A percentile compares a stretch with the other conserved stretches of the same genome.
These are phyloP conservation scores for Botrytis tulipae DNA, from an alignment of 2,329 filamentous ascomycete genomes.

Conservation along the genomic window DNA sequence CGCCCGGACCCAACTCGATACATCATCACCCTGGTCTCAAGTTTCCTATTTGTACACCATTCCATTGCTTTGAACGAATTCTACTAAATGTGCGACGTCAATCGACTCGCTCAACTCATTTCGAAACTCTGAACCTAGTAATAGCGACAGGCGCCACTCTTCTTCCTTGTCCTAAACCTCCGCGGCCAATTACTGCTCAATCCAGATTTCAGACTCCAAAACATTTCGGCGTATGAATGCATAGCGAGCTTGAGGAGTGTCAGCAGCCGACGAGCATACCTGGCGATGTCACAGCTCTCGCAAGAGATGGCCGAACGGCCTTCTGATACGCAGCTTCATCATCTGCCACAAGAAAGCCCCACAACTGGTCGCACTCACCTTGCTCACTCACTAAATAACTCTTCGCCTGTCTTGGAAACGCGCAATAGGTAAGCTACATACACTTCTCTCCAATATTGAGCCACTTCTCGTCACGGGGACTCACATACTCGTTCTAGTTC, in stretches of 20 bases:
- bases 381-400: constrained; percentile 32
- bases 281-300: constrained; percentile 27
- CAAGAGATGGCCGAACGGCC: constrained; percentile 36
- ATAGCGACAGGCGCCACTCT: constrained; percentile 26
- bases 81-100: constrained; percentile 36
- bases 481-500: constrained; percentile 34
- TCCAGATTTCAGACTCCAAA: constrained; percentile 14
- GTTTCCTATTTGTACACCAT: constrained; percentile 18
- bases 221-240: constrained; percentile 25
- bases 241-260: constrained; percentile 33
- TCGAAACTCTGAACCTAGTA: constrained; percentile 34
- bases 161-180: constrained; percentile 20
- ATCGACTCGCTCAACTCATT: constrained; percentile 34
- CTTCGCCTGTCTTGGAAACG: constrained; percentile 29
- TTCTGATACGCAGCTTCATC: constrained; percentile 30
- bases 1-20: constrained; percentile 21
- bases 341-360: constrained; percentile 34
- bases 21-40: constrained; percentile 11
- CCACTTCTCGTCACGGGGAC: constrained; percentile 22
- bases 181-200: constrained; percentile 26
- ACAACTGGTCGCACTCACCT: constrained; percentile 32
- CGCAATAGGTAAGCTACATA: constrained; percentile 33
- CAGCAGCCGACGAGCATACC: constrained; percentile 20
- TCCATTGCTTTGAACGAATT: constrained; percentile 30
- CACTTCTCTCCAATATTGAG: constrained; percentile 19